Evolutionary conservation across 495 filamentous ascomycete genomes (phyloP), one percentile per base, ranked within the genome.

Genomic region (Geoglossum glabrum): DNA sequence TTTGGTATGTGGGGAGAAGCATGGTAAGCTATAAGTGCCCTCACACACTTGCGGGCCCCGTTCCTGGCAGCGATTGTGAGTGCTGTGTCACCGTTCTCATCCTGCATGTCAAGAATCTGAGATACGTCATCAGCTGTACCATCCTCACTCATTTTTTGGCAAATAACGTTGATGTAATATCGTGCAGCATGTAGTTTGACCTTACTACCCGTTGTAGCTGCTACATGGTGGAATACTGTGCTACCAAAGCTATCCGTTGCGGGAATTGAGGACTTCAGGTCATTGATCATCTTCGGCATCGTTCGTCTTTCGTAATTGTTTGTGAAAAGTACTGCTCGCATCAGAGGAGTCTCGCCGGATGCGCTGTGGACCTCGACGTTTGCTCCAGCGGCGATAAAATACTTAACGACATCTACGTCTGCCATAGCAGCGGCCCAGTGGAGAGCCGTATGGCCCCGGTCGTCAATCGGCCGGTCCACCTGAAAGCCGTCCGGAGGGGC

Each of bases 341-440:
- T 94, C 49, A 98, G 76, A 0, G 93, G 89, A 0, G 93, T 96
- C 69, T 97, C 92, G 56, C 89, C 89, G 52, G 86, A 83, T 21
- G 79, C 71, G 46, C 90, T 90, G 51, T 80, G 73, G 7, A 77
- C 74, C 31, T 78, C 78, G 15, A 83, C 69, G 56, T 79, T 78
- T 10, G 89, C 89, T 34, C 82, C 80, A 55, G 86, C 85, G 13
- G 77, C 76, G 59, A 90, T 81, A 3, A 98, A 72, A 63, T 90
- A 80, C 66, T 81, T 85, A 57, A 96, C 86, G 31, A 97, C 85
- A 28, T 87, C 84, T 19, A 96, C 71, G 64, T 98, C 92, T 43
- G 90, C 92, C 92, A 98, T 97, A n/a, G 92, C 85, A 59, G 86
- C 85, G 19, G 88, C 92, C 92, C 92, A 98, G 66, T 98, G 92